Evolutionary conservation across 257 asterid genomes (phyloP).

Genomic region (Rubia yunnanensis): DNA sequence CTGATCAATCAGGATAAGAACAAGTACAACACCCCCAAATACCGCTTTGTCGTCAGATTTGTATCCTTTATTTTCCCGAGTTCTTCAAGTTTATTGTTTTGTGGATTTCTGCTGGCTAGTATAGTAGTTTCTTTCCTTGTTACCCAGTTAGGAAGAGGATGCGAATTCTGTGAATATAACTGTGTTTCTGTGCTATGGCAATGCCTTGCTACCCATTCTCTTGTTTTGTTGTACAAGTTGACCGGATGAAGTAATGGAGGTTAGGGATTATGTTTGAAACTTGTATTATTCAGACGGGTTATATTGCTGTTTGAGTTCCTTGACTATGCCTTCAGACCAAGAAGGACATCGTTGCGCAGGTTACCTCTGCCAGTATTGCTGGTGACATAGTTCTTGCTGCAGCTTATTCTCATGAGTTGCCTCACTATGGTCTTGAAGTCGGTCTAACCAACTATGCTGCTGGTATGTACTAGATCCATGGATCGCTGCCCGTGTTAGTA

Average conservation of each 20-base stretch:
- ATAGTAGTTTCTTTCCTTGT: too few relatives aligned
- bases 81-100: not conserved
- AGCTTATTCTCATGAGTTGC: conserved; percentile 61
- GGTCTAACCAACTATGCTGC: conserved; percentile 71
- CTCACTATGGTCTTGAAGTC: conserved; percentile 53
- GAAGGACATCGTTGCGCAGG: conserved; percentile 57
- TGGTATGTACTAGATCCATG: conserved; percentile 19
- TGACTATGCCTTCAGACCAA: conserved; percentile 39
- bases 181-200: not conserved
- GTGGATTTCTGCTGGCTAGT: not conserved
- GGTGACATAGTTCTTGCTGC: conserved; percentile 58
- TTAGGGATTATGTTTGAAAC: not conserved
- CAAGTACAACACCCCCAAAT: conserved; percentile 70
- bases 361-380: conserved; percentile 56
- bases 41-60: conserved; percentile 57
- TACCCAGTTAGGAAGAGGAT: too few relatives aligned
- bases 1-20: conserved; percentile 68
- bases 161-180: too few relatives aligned
- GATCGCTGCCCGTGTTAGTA: not conserved
- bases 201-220: not conserved
- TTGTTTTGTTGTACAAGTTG: not conserved
- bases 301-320: conserved; percentile 15
- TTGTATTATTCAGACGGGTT: not conserved
- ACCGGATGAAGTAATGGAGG: too few relatives aligned
- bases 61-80: conserved; percentile 34